Percentiles rank a stretch among this genome's conserved stretches.
Evolutionary conservation across 1,284 basidiomycete genomes (phyloP).

Genomic region (Malassezia slooffiae): DNA sequence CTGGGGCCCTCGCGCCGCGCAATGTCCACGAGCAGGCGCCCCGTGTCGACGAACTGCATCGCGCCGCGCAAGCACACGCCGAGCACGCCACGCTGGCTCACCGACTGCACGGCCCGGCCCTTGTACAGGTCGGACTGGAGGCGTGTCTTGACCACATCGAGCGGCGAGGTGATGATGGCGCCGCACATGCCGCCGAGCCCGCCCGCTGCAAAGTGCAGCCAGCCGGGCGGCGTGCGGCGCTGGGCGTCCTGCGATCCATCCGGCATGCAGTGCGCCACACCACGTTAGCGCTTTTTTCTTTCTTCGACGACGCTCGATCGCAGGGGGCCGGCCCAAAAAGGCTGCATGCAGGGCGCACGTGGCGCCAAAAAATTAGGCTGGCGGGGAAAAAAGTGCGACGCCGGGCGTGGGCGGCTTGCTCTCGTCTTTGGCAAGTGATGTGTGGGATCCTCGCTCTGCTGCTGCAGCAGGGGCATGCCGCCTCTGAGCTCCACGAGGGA

Average conservation of each 20-base stretch:
- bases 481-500: conserved; percentile 46
- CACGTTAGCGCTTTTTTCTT: conserved; percentile 4
- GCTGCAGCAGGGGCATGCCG: conserved; percentile 30
- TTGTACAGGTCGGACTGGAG: conserved; percentile 81
- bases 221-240: conserved; percentile 18
- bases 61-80: conserved; percentile 55
- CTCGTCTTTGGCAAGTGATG: conserved; percentile 17
- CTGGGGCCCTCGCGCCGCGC: conserved; percentile 69
- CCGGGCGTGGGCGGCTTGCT: neutral
- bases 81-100: conserved; percentile 12
- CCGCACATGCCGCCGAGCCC: conserved; percentile 84
- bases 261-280: neutral
- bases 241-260: neutral
- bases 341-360: too few species aligned
- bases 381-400: neutral
- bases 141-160: conserved; percentile 96
- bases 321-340: too few species aligned
- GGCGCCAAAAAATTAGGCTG: too few species aligned
- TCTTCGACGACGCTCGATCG: too few species aligned
- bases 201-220: conserved; percentile 50
- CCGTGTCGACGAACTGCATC: conserved; percentile 90
- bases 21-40: conserved; percentile 58
- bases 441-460: conserved; percentile 45
- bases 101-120: conserved; percentile 20
- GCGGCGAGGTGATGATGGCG: conserved; percentile 87